Conservation (phyloP, 2,329 filamentous ascomycete genomes). For the Graphiopsis chlorocephala region DNA sequence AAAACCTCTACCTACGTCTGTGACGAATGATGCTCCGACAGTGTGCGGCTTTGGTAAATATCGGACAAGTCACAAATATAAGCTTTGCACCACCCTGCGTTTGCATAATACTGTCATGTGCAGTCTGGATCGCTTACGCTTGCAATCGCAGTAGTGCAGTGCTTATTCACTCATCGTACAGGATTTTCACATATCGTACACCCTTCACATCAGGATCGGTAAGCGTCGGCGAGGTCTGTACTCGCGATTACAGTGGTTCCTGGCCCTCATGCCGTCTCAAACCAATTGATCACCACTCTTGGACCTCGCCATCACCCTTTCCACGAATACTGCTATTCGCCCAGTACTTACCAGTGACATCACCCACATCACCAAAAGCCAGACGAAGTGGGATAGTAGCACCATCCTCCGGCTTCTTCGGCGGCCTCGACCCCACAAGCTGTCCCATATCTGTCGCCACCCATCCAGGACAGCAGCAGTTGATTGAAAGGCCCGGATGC, state of each 20-base stretch:
- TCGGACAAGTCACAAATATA: background rate
- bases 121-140: background rate
- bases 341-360: slow-evolving; percentile 37
- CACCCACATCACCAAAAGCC: slow-evolving; percentile 35
- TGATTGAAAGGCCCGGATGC: slow-evolving; percentile 31
- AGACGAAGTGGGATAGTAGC: slow-evolving; percentile 36
- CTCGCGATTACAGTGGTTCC: background rate
- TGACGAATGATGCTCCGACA: background rate
- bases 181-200: background rate
- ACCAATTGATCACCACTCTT: slow-evolving; percentile 28
- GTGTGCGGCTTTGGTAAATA: background rate
- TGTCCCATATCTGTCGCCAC: slow-evolving; percentile 38
- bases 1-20: background rate
- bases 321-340: slow-evolving; percentile 35
- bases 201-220: background rate
- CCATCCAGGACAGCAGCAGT: slow-evolving; percentile 40
- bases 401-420: slow-evolving; percentile 37
- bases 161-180: background rate
- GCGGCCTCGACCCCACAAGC: slow-evolving; percentile 30
- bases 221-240: too few species aligned
- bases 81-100: background rate
- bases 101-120: background rate
- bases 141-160: background rate
- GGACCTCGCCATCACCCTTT: slow-evolving; percentile 31
- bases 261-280: background rate